Evolutionary conservation across 768 basidiomycete genomes (phyloP), one percentile per base, ranked within the genome.

Genomic region (Rhodotorula babjevae): DNA sequence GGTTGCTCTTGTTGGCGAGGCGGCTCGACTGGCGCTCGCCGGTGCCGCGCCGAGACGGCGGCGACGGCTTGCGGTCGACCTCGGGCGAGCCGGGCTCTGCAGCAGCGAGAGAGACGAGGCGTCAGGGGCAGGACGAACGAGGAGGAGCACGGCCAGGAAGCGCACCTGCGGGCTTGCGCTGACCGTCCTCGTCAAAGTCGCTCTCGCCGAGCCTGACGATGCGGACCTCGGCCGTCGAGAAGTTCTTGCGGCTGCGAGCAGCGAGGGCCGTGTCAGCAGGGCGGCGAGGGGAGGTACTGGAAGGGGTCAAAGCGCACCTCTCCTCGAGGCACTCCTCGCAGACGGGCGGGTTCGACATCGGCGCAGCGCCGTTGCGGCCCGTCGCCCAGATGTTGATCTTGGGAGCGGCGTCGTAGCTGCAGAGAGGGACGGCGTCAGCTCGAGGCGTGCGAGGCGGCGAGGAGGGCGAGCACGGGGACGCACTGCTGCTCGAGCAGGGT

Each of bases 261-360:
- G 0, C 33, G 0, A 31, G 23, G 27, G 52, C 7, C 12, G 10
- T 36, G 46, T 57, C 42, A 68, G 33, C 56, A 27, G 0, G 25
- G 12, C 23, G 6, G 42, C 25, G 10, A 1, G 9, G 29, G 5
- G 23, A n/a, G n/a, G 44, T 44, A 0, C 5, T 11, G 0, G 19
- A 4, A 40, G 46, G 11, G 19, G 40, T 2, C 25, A 33, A 2
- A 8, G 14, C 81, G 56, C 76, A 88, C 89, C 86, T 85, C 80
- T 84, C 83, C 53, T 84, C 76, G 56, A 87, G 85, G 81, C 90
- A 91, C 3, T 84, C 85, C 18, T 82, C 78, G 78, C 90, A 91
- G 10, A 89, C 84, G 8, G 59, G 46, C 3, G 71, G 71, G 21
- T 79, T 64, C 87, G 57, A 57, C 0, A 25, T 27, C 5, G 63